Conservation (phyloP, 139 green algal species). For the Haematococcus lacustris region DNA sequence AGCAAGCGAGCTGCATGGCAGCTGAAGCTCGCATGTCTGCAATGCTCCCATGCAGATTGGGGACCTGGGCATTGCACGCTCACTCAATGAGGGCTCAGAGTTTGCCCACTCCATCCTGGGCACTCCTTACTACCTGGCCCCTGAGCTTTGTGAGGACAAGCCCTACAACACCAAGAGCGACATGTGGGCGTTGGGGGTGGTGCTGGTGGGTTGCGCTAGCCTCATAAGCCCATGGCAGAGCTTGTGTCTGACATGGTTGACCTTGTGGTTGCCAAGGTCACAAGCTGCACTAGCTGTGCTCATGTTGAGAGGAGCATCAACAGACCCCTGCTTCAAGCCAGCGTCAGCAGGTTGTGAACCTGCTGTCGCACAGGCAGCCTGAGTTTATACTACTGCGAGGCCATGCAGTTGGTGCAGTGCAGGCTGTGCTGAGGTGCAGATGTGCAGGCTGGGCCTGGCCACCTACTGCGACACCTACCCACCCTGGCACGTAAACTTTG, state of each 20-base stretch:
- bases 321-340: neutral
- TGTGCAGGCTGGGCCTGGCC: too few relatives aligned
- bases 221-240: neutral
- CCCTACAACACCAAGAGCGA: slow-evolving; percentile 72
- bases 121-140: slow-evolving; percentile 70
- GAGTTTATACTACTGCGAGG: neutral
- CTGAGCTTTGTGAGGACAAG: slow-evolving; percentile 76
- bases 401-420: too few relatives aligned
- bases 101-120: slow-evolving; percentile 33
- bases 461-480: too few relatives aligned
- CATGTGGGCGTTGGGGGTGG: slow-evolving; percentile 62
- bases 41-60: slow-evolving; percentile 39
- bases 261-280: neutral
- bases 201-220: slow-evolving; percentile 39
- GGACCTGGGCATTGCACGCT: slow-evolving; percentile 64
- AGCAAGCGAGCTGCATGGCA: too few relatives aligned
- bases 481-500: too few relatives aligned
- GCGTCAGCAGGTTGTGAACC: neutral
- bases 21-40: too few relatives aligned
- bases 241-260: neutral
- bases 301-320: neutral
- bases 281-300: neutral
- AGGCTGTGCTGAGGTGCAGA: too few relatives aligned
- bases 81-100: slow-evolving; percentile 31
- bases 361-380: neutral